These are phyloP conservation scores for Dendrobium nobile DNA, from an alignment of 106 monocot species.

Conservation along the genomic window DNA sequence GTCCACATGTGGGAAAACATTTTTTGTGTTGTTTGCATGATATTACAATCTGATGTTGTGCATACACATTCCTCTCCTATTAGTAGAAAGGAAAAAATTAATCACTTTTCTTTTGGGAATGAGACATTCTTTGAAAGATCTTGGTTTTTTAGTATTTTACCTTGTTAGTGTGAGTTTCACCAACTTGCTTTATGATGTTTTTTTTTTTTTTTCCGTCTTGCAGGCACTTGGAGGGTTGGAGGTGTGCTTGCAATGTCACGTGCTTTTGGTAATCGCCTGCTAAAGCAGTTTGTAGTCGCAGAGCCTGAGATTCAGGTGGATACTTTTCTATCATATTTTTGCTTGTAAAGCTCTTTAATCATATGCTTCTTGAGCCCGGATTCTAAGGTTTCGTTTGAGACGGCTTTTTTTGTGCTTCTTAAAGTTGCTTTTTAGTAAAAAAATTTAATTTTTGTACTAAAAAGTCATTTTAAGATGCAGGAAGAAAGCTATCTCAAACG, in stretches of 20 bases:
- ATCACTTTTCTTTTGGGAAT: not conserved
- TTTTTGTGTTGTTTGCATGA: not conserved
- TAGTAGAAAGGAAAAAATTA: not conserved
- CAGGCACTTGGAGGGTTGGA: conserved; percentile 93
- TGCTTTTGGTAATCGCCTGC: conserved; percentile 78
- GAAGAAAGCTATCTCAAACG: too few species aligned
- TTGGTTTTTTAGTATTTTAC: not conserved
- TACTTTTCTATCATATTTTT: not conserved
- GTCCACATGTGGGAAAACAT: not conserved
- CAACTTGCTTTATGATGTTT: not conserved
- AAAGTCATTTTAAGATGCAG: too few species aligned
- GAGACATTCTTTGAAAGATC: not conserved
- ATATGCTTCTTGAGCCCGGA: not conserved
- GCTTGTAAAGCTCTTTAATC: not conserved
- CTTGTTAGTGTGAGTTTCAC: not conserved
- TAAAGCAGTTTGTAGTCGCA: conserved; percentile 81
- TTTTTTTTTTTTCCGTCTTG: not conserved
- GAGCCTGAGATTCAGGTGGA: conserved; percentile 92
- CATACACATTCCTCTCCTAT: not conserved
- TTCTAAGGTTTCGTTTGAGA: too few species aligned
- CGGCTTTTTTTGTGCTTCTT: too few species aligned
- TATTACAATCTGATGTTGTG: not conserved
- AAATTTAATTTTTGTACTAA: too few species aligned
- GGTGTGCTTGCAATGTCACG: conserved; percentile 93
- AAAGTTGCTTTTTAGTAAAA: too few species aligned